Evolutionary conservation across 2,329 filamentous ascomycete genomes (phyloP), one percentile per base, ranked within the genome.

Genomic region (Aspergillus nomiae): DNA sequence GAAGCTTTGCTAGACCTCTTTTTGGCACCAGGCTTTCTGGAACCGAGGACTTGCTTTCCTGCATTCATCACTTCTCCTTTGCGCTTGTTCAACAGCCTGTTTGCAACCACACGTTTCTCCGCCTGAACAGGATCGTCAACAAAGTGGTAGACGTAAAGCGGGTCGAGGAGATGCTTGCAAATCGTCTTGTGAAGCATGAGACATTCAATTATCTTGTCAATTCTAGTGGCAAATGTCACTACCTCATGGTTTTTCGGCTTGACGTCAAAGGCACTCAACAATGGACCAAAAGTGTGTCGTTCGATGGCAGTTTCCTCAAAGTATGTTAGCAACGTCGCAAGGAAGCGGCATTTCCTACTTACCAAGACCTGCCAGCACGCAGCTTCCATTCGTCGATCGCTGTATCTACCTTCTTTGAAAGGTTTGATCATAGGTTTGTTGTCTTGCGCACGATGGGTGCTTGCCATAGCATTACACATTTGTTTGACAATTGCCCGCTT

Each of bases 81-180:
- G 46, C 70, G 68, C 30, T 67, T 68, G 61, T 78, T 78, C 24
- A 77, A 61, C 5, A 60, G 68, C 46, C 75, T 74, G 64, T 78
- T 78, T 3, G 72, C 64, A n/a, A 70, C 62, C 26, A 77, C 74
- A 36, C 74, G 70, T 65, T 72, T 72, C 36, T 63, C 63, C 24
- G 70, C 63, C 14, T 61, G 69, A 21, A 67, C 54, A 4, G 78
- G 78, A 56, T 80, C 77, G 56, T 80, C 76, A 34, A 80, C 70
- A 50, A 80, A 72, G 5, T 67, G 66, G 50, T 70, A 63, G 34
- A 77, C 55, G 62, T 76, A 80, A 9, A 68, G 63, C 2, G 73
- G 66, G 55, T 78, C 77, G 19, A 78, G 63, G 12, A 80, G 63
- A 58, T 78, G 77, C 59, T 78, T 78, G 72, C 76, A 79, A 36